Evolutionary conservation across 2,329 filamentous ascomycete species (phyloP).

Genomic region (Dactylellina leptospora): DNA sequence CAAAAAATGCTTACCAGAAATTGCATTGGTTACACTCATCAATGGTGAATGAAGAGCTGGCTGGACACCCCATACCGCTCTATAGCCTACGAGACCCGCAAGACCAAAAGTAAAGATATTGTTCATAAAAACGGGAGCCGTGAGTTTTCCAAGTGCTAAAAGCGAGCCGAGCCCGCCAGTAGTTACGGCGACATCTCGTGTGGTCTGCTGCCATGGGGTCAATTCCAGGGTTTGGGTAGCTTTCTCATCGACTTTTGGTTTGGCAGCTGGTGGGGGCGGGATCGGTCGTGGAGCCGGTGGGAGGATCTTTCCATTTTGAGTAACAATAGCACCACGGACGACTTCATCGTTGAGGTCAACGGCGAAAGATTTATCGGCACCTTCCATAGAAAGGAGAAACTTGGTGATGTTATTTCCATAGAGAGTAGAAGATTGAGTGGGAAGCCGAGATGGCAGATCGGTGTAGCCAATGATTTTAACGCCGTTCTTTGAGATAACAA

Average conservation of each 20-base stretch:
- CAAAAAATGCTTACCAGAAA: slow-evolving; percentile 70
- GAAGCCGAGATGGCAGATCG: slow-evolving; percentile 83
- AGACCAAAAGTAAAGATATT: slow-evolving; percentile 87
- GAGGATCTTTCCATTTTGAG: slow-evolving; percentile 77
- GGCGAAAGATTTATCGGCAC: slow-evolving; percentile 79
- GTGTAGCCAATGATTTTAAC: slow-evolving; percentile 90
- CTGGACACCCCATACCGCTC: slow-evolving; percentile 84
- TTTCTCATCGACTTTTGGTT: slow-evolving; percentile 59
- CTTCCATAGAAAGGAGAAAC: slow-evolving; percentile 81
- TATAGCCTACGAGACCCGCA: slow-evolving; percentile 84
- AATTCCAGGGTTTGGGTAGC: slow-evolving; percentile 69
- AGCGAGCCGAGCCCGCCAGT: slow-evolving; percentile 80
- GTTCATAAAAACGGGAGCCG: slow-evolving; percentile 83
- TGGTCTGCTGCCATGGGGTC: slow-evolving; percentile 82
- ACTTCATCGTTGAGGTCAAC: slow-evolving; percentile 85
- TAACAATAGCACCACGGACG: slow-evolving; percentile 83
- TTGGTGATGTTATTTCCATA: slow-evolving; percentile 96
- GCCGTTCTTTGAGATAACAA: slow-evolving; percentile 73
- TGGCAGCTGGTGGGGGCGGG: slow-evolving; percentile 66
- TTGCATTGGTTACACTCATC: slow-evolving; percentile 94
- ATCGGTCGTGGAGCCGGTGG: slow-evolving; percentile 61
- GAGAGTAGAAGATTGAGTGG: slow-evolving; percentile 86
- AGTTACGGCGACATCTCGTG: slow-evolving; percentile 76
- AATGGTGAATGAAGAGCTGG: slow-evolving; percentile 86
- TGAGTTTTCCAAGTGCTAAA: slow-evolving; percentile 80